These are phyloP conservation scores for Maudiozyma barnettii DNA, from an alignment of 805 yeast species.

Conservation along the genomic window DNA sequence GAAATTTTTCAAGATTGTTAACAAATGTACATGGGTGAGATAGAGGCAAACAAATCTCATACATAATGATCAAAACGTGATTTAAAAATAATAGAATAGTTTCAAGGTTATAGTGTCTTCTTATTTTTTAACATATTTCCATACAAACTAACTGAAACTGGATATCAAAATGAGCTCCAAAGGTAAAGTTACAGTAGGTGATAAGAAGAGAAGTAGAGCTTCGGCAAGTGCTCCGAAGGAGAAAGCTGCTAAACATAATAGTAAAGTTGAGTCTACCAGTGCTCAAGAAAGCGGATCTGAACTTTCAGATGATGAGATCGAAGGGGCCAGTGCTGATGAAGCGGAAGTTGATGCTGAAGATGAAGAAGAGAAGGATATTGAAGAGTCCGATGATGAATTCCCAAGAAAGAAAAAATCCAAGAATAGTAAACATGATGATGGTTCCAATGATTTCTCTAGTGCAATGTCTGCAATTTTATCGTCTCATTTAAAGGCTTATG, in stretches of 20 bases:
- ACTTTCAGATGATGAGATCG: slow-evolving; percentile 15
- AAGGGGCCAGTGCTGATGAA: slow-evolving; percentile 8
- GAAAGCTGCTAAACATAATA: background rate
- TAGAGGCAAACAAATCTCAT: too few species aligned
- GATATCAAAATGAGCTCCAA: slow-evolving; percentile 1
- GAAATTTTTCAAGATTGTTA: background rate
- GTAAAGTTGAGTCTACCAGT: background rate
- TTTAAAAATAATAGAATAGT: too few species aligned
- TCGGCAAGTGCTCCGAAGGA: background rate
- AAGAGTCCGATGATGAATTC: slow-evolving; percentile 31
- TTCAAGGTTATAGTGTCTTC: too few species aligned
- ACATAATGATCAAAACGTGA: too few species aligned
- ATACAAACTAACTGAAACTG: background rate
- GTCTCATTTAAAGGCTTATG: slow-evolving; percentile 81
- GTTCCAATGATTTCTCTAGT: slow-evolving; percentile 65
- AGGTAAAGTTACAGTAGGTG: background rate
- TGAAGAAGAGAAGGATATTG: slow-evolving; percentile 18
- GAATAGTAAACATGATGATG: slow-evolving; percentile 52
- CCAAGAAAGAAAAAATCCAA: slow-evolving; percentile 46
- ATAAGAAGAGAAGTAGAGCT: slow-evolving; percentile 1
- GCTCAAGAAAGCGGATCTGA: background rate
- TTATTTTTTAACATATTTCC: too few species aligned
- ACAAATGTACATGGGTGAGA: too few species aligned
- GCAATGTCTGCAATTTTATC: slow-evolving; percentile 80
- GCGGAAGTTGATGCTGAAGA: slow-evolving; percentile 16